A percentile compares a stretch with the other conserved stretches of the same genome.
phyloP scores from a whole-genome alignment of 2,329 filamentous ascomycete genomes.

The Aspergillus oerlinghausenensis region DNA sequence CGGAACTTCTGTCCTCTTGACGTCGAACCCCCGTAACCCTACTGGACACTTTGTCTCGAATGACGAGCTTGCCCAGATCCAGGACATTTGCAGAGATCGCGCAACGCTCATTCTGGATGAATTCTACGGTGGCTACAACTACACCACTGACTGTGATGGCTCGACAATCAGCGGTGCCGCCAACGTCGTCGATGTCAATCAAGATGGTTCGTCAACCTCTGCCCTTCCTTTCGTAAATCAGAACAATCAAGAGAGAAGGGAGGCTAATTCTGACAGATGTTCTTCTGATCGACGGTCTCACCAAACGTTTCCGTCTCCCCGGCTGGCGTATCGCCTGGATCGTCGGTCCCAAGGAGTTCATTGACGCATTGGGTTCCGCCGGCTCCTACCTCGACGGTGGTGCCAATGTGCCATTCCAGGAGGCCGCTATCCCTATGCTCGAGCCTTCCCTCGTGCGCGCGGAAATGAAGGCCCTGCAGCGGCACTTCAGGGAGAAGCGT shows the following conservation, averaged over 20 bases:
- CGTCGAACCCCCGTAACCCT: constrained; percentile 92
- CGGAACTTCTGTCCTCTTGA: constrained; percentile 82
- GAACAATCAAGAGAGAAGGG: not conserved
- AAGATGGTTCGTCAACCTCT: constrained; percentile 50
- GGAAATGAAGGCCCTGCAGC: constrained; percentile 87
- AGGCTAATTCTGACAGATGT: constrained; percentile 54
- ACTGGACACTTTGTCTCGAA: constrained; percentile 83
- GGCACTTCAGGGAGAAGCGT: constrained; percentile 86
- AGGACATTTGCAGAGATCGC: constrained; percentile 85
- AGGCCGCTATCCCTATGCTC: constrained; percentile 90
- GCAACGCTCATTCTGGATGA: constrained; percentile 93
- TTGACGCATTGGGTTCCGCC: constrained; percentile 86
- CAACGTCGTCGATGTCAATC: constrained; percentile 84
- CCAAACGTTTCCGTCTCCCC: constrained; percentile 92
- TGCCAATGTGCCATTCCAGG: constrained; percentile 91
- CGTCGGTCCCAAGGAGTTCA: constrained; percentile 91
- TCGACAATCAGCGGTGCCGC: constrained; percentile 82
- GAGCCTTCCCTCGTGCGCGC: constrained; percentile 72
- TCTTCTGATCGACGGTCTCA: constrained; percentile 89
- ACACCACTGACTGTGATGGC: constrained; percentile 87
- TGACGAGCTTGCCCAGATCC: constrained; percentile 81
- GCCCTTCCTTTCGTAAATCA: not conserved
- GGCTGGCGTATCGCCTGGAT: constrained; percentile 98
- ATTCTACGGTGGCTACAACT: constrained; percentile 96
- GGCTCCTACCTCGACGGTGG: constrained; percentile 93